These are phyloP conservation scores for Stephania japonica DNA, from an alignment of 164 flowering plant genomes.

Conservation along the genomic window DNA sequence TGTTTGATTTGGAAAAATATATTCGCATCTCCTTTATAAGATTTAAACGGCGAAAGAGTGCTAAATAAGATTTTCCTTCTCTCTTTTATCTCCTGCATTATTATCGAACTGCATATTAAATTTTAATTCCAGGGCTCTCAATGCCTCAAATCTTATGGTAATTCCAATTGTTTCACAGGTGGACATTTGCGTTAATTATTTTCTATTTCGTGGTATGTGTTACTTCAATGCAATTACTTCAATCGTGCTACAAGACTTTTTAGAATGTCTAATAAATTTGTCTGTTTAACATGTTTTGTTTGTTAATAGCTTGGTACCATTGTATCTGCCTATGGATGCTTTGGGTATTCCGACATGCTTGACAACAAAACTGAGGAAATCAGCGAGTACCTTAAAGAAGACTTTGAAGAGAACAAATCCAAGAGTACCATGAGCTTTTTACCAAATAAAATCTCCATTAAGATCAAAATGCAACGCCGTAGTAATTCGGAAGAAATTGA, in stretches of 20 bases:
- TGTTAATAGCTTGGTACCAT: constrained; percentile 39
- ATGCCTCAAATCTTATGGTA: constrained; percentile 5
- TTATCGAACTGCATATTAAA: too few relatives aligned
- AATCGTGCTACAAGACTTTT: background rate
- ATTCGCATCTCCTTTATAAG: too few relatives aligned
- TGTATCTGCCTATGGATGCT: constrained; percentile 47
- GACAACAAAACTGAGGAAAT: constrained; percentile 13
- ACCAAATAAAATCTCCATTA: constrained; percentile 12
- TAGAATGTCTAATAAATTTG: background rate
- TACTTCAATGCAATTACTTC: background rate
- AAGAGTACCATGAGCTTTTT: constrained; percentile 13
- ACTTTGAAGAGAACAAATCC: constrained; percentile 17
- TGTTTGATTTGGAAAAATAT: background rate
- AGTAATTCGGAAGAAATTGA: constrained; percentile 25
- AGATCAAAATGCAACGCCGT: constrained; percentile 33
- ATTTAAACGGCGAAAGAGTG: too few relatives aligned
- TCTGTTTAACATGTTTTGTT: background rate
- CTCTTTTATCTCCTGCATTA: too few relatives aligned
- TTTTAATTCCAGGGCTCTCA: too few relatives aligned
- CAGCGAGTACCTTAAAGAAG: background rate
- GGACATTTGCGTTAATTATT: constrained; percentile 59
- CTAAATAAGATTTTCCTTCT: too few relatives aligned
- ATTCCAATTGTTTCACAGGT: constrained; percentile 24
- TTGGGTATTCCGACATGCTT: constrained; percentile 13
- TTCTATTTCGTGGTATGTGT: constrained; percentile 61